phyloP scores from a whole-genome alignment of 2,329 filamentous ascomycete genomes.

The Teratosphaeria epicoccoides region DNA sequence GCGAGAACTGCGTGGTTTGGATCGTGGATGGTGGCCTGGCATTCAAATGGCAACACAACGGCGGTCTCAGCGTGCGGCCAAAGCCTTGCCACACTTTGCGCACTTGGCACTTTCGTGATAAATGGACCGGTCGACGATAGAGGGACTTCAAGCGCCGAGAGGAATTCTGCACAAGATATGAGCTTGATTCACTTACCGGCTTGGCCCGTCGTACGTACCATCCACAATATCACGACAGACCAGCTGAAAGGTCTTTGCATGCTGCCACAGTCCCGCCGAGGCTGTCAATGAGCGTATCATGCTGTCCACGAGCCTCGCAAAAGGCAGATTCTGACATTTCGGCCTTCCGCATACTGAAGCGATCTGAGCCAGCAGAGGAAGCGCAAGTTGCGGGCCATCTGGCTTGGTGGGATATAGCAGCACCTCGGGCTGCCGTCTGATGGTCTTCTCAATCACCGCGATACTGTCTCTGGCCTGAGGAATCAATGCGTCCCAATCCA shows the following conservation, averaged over 20 bases:
- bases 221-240: conserved; percentile 32
- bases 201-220: conserved; percentile 20
- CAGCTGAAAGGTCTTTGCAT: conserved; percentile 25
- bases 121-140: conserved; percentile 12
- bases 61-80: conserved; percentile 30
- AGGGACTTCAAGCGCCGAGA: conserved; percentile 31
- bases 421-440: conserved; percentile 65
- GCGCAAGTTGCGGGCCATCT: conserved; percentile 39
- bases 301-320: conserved; percentile 29
- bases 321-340: conserved; percentile 31
- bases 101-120: conserved; percentile 29
- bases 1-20: conserved; percentile 13
- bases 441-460: conserved; percentile 62
- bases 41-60: conserved; percentile 32
- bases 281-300: conserved; percentile 28
- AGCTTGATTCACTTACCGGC: conserved; percentile 16
- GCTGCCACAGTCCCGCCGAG: conserved; percentile 26
- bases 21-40: conserved; percentile 21
- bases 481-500: conserved; percentile 44
- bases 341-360: conserved; percentile 37
- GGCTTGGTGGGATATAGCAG: conserved; percentile 34
- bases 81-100: conserved; percentile 27
- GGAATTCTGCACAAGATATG: conserved; percentile 31
- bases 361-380: conserved; percentile 45
- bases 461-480: conserved; percentile 61